Conservation (phyloP, 306 rosid genomes). For the Cucurbita argyrosperma region DNA sequence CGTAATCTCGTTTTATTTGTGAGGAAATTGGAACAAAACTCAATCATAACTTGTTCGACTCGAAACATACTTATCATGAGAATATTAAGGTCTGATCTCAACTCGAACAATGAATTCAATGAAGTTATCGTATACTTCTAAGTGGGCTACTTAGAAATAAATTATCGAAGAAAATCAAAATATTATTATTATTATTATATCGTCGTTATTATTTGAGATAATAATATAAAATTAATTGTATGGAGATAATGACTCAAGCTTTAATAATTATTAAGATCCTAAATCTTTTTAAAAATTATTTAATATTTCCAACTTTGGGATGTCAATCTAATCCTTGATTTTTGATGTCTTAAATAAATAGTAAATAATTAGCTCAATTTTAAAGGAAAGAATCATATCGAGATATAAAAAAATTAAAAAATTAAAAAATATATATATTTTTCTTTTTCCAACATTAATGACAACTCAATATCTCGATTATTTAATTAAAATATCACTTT, state of each 20-base stretch:
- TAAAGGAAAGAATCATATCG: background rate
- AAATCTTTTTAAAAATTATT: background rate
- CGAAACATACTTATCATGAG: too few relatives aligned
- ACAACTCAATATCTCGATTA: background rate
- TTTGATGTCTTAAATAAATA: background rate
- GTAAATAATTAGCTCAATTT: background rate
- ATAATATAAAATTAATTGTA: too few relatives aligned
- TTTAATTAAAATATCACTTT: background rate
- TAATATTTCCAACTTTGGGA: background rate
- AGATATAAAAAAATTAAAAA: background rate
- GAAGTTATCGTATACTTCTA: too few relatives aligned
- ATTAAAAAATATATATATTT: background rate
- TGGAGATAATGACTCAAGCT: background rate
- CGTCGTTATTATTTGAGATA: too few relatives aligned
- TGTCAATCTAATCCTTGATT: conserved; percentile 2
- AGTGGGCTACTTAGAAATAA: too few relatives aligned
- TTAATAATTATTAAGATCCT: background rate
- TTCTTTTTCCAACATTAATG: background rate
- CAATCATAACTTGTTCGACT: too few relatives aligned
- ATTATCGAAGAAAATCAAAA: too few relatives aligned
- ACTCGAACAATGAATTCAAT: too few relatives aligned
- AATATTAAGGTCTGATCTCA: too few relatives aligned
- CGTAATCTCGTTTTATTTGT: too few relatives aligned
- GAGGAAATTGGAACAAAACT: too few relatives aligned
- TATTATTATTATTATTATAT: too few relatives aligned